Base-by-base conservation (phyloP, 2,329 filamentous ascomycete genomes). In the Aspergillus caelatus region DNA sequence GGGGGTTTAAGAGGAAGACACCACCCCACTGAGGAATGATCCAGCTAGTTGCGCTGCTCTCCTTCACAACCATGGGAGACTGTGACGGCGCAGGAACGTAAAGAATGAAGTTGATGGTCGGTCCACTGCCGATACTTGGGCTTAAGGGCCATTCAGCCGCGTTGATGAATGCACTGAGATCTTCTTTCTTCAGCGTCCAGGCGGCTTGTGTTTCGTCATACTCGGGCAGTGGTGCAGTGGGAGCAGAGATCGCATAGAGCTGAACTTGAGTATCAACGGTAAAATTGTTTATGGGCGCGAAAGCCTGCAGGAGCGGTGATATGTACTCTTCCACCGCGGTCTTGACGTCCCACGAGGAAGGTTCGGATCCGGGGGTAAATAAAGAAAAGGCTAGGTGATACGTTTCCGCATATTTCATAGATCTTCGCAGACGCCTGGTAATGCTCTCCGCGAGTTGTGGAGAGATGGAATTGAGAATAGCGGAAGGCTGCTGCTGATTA, bases 371-470 rank as follows among this genome's bases (percentile, higher is more conserved):
- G 14, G 91, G 90, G 0, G 93, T 95, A 75, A 99, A 98, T 3
- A 99, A 84, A 0, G 95, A 99, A 74, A 99, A 97, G 0, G 94
- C 97, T 32, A 99, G 83, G 75, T 99, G 95, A 75, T 98, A 99
- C 0, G 92, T 96, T 16, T 94, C 89, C 4, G 95, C 91, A 75
- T 97, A 96, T 75, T 94, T 96, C 73, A 98, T 86, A 0, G 93
- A 93, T 57, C 93, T 86, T 2, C 91, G 95, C 41, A 91, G 91
- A 65, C 93, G 91, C 61, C 83, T 83, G 64, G 84, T 83, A 34
- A 89, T 85, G 83, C 90, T 71, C 80, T 86, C 70, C 88, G 82
- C 76, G 12, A 84, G 76, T 41, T 84, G 75, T 19, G 82, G 77
- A 11, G 81, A 76, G n/a, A 75, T 70, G 1, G 75, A 74, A 62